Evolutionary conservation across 2,329 filamentous ascomycete species (phyloP), one percentile per base, ranked within the genome.

Genomic region (Venturia carpophila): DNA sequence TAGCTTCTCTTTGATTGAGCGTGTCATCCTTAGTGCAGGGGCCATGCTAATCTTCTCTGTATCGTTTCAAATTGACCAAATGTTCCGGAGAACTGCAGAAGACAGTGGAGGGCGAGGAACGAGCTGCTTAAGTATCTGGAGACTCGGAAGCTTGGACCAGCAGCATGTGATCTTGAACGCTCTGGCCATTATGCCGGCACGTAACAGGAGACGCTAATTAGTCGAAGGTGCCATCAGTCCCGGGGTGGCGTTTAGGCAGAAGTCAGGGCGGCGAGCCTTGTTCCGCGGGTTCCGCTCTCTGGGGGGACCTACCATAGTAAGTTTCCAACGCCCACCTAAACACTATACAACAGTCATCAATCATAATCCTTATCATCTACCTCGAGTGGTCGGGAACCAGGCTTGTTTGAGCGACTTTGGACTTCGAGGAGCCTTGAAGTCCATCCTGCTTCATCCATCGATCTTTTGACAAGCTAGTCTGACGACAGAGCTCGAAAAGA

Each of bases 11-110:
- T 88, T 88, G 85, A 85, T 86, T 85, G 82, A 88, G 86, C 87
- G 87, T 92, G 89, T 92, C 90, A 93, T 92, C 90, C 90, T 93
- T 93, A 92, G 90, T 86, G 84, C 83, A 86, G 83, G 84, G 78
- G 78, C 78, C 78, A 82, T 82, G 77, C 77, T 79, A 79, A 79
- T 78, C 76, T 77, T 78, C 76, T 61, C 60, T 61, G 60, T 61
- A 61, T 61, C 60, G 60, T 61, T 61, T 61, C 60, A 61, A 61
- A 61, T 61, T 61, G 42, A 45, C 47, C 47, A 49, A 49, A 27
- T 49, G 47, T 49, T 49, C 21, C 47, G 21, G 27, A 49, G 47
- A 49, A 49, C 21, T 27, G 21, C 7, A 27, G 21, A 15, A 27
- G 3, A 7, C 21, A 49, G 4, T 27, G 9, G 21, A 34, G 47